A percentile compares a stretch with the other conserved stretches of the same genome.
These are phyloP conservation scores for Strobilomyces confusus DNA, from an alignment of 768 basidiomycete species.

Conservation along the genomic window DNA sequence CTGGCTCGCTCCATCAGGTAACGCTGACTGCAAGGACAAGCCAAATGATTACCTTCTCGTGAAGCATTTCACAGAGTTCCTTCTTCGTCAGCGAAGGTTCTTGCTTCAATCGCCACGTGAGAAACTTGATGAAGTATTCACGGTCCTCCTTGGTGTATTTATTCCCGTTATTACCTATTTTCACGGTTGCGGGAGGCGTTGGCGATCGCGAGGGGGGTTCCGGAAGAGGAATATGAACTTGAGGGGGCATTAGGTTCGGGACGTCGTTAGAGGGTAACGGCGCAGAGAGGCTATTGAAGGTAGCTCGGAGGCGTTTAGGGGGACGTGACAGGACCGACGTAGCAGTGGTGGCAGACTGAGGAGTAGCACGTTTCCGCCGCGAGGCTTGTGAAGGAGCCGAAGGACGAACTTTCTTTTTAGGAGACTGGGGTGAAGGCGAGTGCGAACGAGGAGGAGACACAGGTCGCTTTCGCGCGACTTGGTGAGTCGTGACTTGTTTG, in stretches of 20 bases:
- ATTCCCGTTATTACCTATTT: constrained; percentile 47
- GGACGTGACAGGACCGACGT: constrained; percentile 24
- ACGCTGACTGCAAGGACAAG: background rate
- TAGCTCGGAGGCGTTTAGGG: constrained; percentile 34
- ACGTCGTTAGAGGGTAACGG: constrained; percentile 31
- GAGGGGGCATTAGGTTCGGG: constrained; percentile 55
- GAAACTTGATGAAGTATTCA: constrained; percentile 62
- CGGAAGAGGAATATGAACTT: constrained; percentile 56
- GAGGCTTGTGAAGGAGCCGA: constrained; percentile 23
- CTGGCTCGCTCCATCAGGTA: constrained; percentile 32
- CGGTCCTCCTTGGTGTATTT: constrained; percentile 66
- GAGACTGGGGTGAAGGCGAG: constrained; percentile 25
- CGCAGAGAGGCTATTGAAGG: constrained; percentile 59
- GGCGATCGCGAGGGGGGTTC: constrained; percentile 67
- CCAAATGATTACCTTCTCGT: constrained; percentile 43
- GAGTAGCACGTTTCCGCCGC: constrained; percentile 22
- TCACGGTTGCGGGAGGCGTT: constrained; percentile 53
- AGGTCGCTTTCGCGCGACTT: constrained; percentile 37
- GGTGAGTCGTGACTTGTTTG: constrained; percentile 16
- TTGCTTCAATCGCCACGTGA: constrained; percentile 55
- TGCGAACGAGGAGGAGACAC: constrained; percentile 13
- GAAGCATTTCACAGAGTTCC: constrained; percentile 51
- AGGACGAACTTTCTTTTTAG: constrained; percentile 21
- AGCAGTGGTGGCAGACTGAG: constrained; percentile 17
- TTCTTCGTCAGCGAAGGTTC: constrained; percentile 50